Evolutionary conservation across 257 asterid genomes (phyloP).

Genomic region (Ehretia macrophylla): DNA sequence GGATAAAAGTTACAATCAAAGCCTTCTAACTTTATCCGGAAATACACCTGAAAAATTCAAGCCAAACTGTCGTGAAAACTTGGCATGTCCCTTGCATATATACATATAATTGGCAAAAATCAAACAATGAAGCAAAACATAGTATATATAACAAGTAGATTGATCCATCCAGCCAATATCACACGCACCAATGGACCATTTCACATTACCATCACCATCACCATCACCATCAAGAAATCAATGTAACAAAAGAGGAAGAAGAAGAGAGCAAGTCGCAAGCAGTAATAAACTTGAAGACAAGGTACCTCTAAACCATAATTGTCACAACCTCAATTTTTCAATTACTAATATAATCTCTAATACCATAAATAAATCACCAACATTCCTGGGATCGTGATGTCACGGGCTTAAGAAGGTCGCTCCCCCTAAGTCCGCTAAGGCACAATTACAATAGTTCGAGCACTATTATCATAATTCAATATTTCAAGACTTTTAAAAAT

Average conservation of each 20-base stretch:
- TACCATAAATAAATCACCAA: too few relatives aligned
- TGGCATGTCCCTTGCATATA: conserved; percentile 1
- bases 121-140: not conserved
- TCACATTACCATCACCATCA: not conserved
- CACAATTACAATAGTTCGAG: too few relatives aligned
- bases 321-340: too few relatives aligned
- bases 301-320: conserved; percentile 2
- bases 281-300: not conserved
- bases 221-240: conserved; percentile 11
- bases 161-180: conserved; percentile 92
- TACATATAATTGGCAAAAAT: conserved; percentile 1
- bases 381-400: too few relatives aligned
- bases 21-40: too few relatives aligned
- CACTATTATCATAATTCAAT: too few relatives aligned
- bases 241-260: conserved; percentile 13
- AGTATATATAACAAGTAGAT: conserved; percentile 32
- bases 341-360: too few relatives aligned
- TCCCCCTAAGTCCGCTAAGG: too few relatives aligned
- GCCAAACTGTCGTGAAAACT: conserved; percentile 8
- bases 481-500: too few relatives aligned
- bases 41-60: not conserved
- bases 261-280: conserved; percentile 13
- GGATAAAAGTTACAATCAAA: too few relatives aligned
- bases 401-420: too few relatives aligned
- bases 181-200: conserved; percentile 26